Evolutionary conservation across 2,329 filamentous ascomycete species (phyloP).

Genomic region (Exophiala sp.): DNA sequence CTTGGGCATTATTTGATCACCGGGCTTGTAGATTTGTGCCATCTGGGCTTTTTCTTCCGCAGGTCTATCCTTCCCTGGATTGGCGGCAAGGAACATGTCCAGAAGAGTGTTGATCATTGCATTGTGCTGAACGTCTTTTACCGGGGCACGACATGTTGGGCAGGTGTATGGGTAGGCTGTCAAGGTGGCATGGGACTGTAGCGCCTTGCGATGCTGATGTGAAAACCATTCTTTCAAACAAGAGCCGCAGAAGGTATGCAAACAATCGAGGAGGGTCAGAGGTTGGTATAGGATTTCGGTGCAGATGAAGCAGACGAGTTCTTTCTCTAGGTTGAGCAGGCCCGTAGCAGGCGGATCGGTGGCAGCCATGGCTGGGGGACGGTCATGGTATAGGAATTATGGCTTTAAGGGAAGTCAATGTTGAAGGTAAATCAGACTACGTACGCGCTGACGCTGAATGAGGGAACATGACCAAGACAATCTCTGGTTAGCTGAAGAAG

Average conservation of each 20-base stretch:
- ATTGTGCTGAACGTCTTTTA: constrained; percentile 84
- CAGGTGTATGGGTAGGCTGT: constrained; percentile 65
- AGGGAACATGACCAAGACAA: neutral
- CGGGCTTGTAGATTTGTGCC: constrained; percentile 67
- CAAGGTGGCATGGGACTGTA: constrained; percentile 38
- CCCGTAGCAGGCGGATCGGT: constrained; percentile 29
- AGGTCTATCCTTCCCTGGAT: constrained; percentile 67
- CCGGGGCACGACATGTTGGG: constrained; percentile 80
- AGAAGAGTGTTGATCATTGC: constrained; percentile 82
- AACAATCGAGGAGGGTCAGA: constrained; percentile 82
- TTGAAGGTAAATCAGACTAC: neutral
- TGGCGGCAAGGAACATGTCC: constrained; percentile 76
- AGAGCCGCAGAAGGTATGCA: constrained; percentile 92
- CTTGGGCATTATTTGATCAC: constrained; percentile 71
- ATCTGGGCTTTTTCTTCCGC: constrained; percentile 71
- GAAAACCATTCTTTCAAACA: constrained; percentile 95
- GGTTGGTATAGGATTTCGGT: constrained; percentile 90
- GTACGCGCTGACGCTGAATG: neutral
- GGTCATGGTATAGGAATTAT: constrained; percentile 1
- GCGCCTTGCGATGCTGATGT: constrained; percentile 61
- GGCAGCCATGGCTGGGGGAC: constrained; percentile 15
- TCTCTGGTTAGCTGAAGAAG: neutral
- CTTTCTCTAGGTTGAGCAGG: constrained; percentile 72
- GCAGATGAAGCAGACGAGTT: constrained; percentile 95
- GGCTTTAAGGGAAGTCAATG: neutral